Percentiles rank a stretch among this genome's conserved stretches.
Conservation (phyloP, 257 asterid genomes). For the Lavandula angustifolia region DNA sequence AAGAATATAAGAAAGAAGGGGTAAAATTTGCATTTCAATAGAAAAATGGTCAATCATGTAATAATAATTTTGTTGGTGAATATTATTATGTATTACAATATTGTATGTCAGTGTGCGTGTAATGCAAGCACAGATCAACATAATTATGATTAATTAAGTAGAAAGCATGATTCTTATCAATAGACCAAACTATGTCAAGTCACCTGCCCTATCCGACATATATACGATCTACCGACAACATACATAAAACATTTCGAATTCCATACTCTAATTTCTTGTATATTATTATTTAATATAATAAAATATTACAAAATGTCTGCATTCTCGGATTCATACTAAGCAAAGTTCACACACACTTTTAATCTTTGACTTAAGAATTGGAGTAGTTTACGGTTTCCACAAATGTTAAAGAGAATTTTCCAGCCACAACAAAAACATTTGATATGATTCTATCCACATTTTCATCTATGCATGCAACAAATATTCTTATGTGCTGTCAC, state of each 20-base stretch:
- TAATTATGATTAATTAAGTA: conserved; percentile 7
- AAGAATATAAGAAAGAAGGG: too few relatives aligned
- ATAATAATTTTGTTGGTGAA: too few relatives aligned
- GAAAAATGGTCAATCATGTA: too few relatives aligned
- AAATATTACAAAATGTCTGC: neutral
- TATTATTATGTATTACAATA: too few relatives aligned
- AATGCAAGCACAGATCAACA: neutral
- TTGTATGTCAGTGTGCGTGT: too few relatives aligned
- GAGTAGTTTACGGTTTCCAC: neutral
- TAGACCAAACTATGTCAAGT: neutral
- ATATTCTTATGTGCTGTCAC: too few relatives aligned
- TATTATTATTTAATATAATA: neutral
- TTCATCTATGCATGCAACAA: too few relatives aligned
- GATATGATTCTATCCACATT: too few relatives aligned
- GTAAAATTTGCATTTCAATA: too few relatives aligned
- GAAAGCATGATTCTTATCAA: neutral
- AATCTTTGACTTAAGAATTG: neutral
- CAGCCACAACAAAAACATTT: conserved; percentile 4
- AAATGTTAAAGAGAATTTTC: neutral
- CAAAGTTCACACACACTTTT: neutral
- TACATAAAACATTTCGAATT: neutral
- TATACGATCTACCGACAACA: conserved; percentile 33
- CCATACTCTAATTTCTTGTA: neutral
- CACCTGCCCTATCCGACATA: conserved; percentile 34
- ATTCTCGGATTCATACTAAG: neutral